phyloP scores from a whole-genome alignment of 352 stramenopile genomes.

The Globisporangium polare region DNA sequence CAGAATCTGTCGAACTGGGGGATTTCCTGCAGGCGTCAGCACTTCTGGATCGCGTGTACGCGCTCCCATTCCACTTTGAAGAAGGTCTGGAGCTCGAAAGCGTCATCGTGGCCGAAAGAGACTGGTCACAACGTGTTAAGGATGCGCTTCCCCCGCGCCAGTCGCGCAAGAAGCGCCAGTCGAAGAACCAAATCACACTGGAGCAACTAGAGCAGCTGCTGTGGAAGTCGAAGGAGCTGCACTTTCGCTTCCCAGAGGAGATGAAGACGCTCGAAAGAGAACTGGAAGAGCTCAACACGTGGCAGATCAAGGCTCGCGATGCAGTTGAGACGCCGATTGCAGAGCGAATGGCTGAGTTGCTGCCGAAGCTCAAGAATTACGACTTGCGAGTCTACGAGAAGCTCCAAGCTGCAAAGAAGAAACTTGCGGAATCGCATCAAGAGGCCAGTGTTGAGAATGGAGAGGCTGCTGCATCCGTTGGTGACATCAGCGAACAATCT shows the following conservation, averaged over 20 bases:
- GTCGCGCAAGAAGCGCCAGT: constrained; percentile 73
- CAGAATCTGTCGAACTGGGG: neutral
- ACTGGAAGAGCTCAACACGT: constrained; percentile 54
- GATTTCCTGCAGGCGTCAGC: constrained; percentile 48
- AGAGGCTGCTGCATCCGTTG: neutral
- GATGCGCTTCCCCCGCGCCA: constrained; percentile 73
- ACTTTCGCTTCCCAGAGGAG: constrained; percentile 78
- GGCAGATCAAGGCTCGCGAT: constrained; percentile 59
- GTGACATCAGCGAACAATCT: neutral
- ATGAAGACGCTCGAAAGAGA: constrained; percentile 71
- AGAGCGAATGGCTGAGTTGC: constrained; percentile 30
- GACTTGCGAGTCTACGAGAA: constrained; percentile 62
- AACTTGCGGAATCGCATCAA: constrained; percentile 15
- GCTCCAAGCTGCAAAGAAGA: constrained; percentile 47
- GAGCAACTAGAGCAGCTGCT: constrained; percentile 52
- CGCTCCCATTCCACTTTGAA: constrained; percentile 74
- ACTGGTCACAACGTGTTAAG: constrained; percentile 65
- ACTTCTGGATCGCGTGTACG: constrained; percentile 62
- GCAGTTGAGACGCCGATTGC: constrained; percentile 38
- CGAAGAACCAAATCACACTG: constrained; percentile 57
- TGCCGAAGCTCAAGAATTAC: constrained; percentile 49
- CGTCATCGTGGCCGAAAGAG: constrained; percentile 53
- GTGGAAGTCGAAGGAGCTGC: constrained; percentile 48
- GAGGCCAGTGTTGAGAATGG: neutral
- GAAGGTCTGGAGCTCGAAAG: constrained; percentile 50